These are phyloP conservation scores for Schizosaccharomyces lindneri DNA, from an alignment of 805 yeast genomes.

Conservation along the genomic window DNA sequence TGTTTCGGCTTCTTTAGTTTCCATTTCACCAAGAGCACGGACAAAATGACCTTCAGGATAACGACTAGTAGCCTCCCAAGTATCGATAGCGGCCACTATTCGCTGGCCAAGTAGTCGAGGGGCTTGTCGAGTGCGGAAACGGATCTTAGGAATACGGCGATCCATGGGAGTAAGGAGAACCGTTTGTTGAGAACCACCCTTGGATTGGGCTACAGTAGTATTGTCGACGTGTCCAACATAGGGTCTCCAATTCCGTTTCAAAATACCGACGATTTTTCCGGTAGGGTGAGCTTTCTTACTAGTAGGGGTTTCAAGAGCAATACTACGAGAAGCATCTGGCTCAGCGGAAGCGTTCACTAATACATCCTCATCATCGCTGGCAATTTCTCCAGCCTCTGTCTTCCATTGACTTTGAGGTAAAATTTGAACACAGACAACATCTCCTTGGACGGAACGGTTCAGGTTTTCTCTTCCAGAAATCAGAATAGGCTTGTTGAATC, in stretches of 20 bases:
- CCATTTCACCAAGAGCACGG: slow-evolving; percentile 68
- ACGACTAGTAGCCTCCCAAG: slow-evolving; percentile 69
- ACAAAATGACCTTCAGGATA: slow-evolving; percentile 91
- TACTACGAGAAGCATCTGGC: slow-evolving; percentile 23
- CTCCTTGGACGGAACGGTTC: slow-evolving; percentile 82
- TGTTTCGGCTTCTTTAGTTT: slow-evolving; percentile 82
- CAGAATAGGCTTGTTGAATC: slow-evolving; percentile 58
- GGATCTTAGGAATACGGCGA: slow-evolving; percentile 57
- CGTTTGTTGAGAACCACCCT: slow-evolving; percentile 25
- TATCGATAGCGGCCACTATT: slow-evolving; percentile 74
- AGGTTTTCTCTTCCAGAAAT: slow-evolving; percentile 61
- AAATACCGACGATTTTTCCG: slow-evolving; percentile 68
- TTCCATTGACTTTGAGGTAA: slow-evolving; percentile 74
- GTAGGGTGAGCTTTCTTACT: slow-evolving; percentile 59
- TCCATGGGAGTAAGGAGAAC: slow-evolving; percentile 82
- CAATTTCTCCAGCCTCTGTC: slow-evolving; percentile 50
- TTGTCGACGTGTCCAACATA: slow-evolving; percentile 86
- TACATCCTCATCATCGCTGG: slow-evolving; percentile 29
- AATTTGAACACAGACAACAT: slow-evolving; percentile 70
- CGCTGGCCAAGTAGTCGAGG: slow-evolving; percentile 64
- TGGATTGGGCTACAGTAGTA: slow-evolving; percentile 30
- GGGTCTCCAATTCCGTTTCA: slow-evolving; percentile 81
- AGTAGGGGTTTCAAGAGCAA: slow-evolving; percentile 13
- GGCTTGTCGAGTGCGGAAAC: slow-evolving; percentile 73
- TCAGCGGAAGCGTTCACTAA: slow-evolving; percentile 27